Conservation (phyloP, 345 rosid genomes). For the Clausena lansium region DNA sequence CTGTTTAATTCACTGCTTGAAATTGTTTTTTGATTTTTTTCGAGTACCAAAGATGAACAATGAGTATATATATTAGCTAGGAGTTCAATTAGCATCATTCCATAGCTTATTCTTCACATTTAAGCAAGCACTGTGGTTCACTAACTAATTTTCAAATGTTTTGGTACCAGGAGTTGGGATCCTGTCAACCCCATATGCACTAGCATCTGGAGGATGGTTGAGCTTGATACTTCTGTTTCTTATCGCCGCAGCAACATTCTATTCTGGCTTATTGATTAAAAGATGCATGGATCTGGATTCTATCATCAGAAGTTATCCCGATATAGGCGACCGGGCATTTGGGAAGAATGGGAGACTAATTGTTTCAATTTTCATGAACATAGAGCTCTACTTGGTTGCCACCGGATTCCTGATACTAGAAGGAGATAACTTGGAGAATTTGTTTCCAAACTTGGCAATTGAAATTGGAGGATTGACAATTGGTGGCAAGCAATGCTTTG, state of each 20-base stretch:
- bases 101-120: neutral
- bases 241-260: conserved; percentile 60
- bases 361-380: conserved; percentile 59
- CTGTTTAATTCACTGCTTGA: neutral
- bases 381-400: conserved; percentile 77
- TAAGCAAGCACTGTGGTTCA: neutral
- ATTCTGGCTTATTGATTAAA: conserved; percentile 65
- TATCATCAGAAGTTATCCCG: conserved; percentile 66
- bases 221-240: conserved; percentile 59
- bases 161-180: conserved; percentile 73
- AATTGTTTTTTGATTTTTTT: neutral
- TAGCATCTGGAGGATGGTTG: conserved; percentile 93
- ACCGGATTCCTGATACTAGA: conserved; percentile 86
- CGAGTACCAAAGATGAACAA: neutral
- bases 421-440: conserved; percentile 76
- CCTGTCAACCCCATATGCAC: conserved; percentile 77
- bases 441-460: conserved; percentile 49
- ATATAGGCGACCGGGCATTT: conserved; percentile 79
- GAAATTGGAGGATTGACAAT: conserved; percentile 44
- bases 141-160: neutral
- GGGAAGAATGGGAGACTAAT: conserved; percentile 64
- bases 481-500: conserved; percentile 54
- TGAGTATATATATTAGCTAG: neutral
- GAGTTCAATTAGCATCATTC: neutral
- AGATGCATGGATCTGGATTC: conserved; percentile 79